A percentile compares a stretch with the other conserved stretches of the same genome.
Evolutionary conservation across 106 monocot species (phyloP).

Genomic region (Ottelia alismoides): DNA sequence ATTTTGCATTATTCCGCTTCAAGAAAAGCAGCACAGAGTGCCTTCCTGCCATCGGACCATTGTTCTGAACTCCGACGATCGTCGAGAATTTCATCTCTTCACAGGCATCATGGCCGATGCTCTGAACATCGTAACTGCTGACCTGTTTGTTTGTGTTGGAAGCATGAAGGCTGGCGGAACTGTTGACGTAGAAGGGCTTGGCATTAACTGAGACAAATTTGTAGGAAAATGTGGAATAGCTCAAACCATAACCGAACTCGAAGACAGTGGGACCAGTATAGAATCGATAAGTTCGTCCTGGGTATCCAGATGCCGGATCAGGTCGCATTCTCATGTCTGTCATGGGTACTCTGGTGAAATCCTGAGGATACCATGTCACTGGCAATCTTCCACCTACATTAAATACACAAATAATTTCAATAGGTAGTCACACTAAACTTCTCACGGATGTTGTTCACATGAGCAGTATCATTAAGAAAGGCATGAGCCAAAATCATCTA

Average conservation of each 20-base stretch:
- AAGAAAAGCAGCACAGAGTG: constrained; percentile 64
- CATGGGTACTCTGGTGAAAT: constrained; percentile 69
- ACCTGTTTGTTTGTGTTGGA: too few species aligned
- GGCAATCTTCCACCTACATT: constrained; percentile 79
- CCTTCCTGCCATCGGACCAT: constrained; percentile 54
- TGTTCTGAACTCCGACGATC: constrained; percentile 42
- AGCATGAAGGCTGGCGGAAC: constrained; percentile 11
- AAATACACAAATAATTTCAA: too few species aligned
- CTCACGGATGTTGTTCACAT: too few species aligned
- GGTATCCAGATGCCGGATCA: constrained; percentile 54
- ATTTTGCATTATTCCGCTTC: constrained; percentile 3
- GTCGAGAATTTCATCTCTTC: constrained; percentile 34
- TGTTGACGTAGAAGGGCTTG: constrained; percentile 22
- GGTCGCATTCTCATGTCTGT: constrained; percentile 97
- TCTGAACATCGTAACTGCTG: constrained; percentile 17
- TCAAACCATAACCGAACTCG: constrained; percentile 71
- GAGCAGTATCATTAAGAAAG: too few species aligned
- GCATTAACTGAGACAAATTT: constrained; percentile 22
- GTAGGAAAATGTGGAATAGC: constrained; percentile 70
- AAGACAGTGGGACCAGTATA: constrained; percentile 60
- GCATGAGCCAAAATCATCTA: too few species aligned
- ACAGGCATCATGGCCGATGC: constrained; percentile 24
- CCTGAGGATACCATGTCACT: constrained; percentile 92
- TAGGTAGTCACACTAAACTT: too few species aligned
- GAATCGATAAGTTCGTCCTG: constrained; percentile 83